phyloP scores from a whole-genome alignment of 768 basidiomycete genomes.

The Steccherinum ochraceum region DNA sequence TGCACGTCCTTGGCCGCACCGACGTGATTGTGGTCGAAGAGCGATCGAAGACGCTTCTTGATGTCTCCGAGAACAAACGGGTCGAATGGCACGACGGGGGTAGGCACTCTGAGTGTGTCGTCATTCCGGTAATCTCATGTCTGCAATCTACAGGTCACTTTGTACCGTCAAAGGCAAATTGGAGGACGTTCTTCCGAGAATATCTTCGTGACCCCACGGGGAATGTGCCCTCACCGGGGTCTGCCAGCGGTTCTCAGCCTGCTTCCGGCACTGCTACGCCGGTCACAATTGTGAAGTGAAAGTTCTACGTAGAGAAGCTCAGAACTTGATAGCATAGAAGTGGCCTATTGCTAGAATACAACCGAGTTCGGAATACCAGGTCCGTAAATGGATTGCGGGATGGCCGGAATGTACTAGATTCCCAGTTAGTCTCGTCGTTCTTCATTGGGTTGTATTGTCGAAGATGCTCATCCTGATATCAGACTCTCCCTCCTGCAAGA shows the following conservation, averaged over 20 bases:
- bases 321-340: no score
- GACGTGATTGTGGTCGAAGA: conserved; percentile 73
- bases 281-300: conserved; percentile 3
- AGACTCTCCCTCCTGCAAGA: no score
- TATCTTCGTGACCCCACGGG: conserved; percentile 53
- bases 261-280: conserved; percentile 47
- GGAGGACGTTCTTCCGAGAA: conserved; percentile 68
- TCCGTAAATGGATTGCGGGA: no score
- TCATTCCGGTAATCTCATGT: not conserved
- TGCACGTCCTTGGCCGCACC: conserved; percentile 73
- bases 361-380: no score
- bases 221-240: conserved; percentile 39
- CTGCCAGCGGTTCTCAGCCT: conserved; percentile 26
- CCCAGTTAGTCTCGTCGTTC: no score
- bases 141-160: conserved; percentile 61
- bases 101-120: conserved; percentile 27
- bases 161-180: conserved; percentile 69
- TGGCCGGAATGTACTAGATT: no score
- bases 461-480: no score
- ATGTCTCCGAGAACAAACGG: conserved; percentile 47
- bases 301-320: no score
- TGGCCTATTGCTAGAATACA: no score
- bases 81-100: conserved; percentile 80
- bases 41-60: conserved; percentile 51
- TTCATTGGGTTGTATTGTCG: no score